phyloP scores from a whole-genome alignment of 306 rosid genomes.

The Quillaja saponaria region DNA sequence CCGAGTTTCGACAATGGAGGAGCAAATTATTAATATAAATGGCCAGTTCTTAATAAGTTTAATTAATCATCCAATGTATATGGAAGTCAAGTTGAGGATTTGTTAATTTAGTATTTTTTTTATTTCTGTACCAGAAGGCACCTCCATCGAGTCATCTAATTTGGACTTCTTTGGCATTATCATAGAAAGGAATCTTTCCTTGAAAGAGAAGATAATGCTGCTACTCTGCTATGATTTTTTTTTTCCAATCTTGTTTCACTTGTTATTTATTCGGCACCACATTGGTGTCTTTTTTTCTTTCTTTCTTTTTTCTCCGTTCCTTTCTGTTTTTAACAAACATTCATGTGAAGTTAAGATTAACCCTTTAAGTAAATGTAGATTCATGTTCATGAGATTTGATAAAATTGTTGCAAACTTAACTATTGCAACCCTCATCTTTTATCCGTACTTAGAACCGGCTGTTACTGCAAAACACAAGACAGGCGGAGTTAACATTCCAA shows the following conservation, averaged over 20 bases:
- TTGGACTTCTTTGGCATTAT: slow-evolving; percentile 52
- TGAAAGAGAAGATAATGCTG: slow-evolving; percentile 30
- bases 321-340: background rate
- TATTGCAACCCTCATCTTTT: too few species aligned
- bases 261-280: too few species aligned
- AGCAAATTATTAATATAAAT: too few species aligned
- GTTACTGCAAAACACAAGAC: too few species aligned
- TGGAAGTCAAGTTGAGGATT: slow-evolving; percentile 44
- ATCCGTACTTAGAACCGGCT: too few species aligned
- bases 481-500: too few species aligned
- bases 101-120: slow-evolving; percentile 23
- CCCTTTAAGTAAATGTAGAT: too few species aligned
- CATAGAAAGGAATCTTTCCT: slow-evolving; percentile 45
- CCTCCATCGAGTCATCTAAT: slow-evolving; percentile 23
- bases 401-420: too few species aligned
- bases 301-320: slow-evolving; percentile 2
- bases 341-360: too few species aligned
- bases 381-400: slow-evolving; percentile 29
- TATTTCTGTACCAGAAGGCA: slow-evolving; percentile 28
- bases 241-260: slow-evolving; percentile 26
- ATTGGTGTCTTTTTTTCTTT: background rate
- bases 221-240: background rate
- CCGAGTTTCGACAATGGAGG: slow-evolving; percentile 8
- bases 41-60: slow-evolving; percentile 21
- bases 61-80: slow-evolving; percentile 25